These are phyloP conservation scores for Phyllosticta citribraziliensis DNA, from an alignment of 2,329 filamentous ascomycete species.

Conservation along the genomic window DNA sequence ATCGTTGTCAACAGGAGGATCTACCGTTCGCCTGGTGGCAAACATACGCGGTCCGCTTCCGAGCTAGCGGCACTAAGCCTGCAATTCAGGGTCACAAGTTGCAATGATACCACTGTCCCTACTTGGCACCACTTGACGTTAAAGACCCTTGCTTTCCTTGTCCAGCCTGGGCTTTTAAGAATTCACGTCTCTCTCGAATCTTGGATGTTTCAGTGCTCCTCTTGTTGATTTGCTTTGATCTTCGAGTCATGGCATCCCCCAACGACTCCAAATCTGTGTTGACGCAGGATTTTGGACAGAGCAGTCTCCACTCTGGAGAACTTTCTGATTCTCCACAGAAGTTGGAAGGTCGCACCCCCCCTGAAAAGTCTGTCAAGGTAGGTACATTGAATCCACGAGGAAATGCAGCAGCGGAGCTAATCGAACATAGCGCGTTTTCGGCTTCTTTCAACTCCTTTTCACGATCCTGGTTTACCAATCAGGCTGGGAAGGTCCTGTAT, in stretches of 20 bases:
- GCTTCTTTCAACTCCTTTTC: conserved; percentile 1
- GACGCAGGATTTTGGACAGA: neutral
- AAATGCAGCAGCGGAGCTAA: neutral
- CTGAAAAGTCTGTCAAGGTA: neutral
- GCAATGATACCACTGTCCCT: neutral
- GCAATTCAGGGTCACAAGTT: neutral
- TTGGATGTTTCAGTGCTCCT: neutral
- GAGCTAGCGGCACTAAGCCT: neutral
- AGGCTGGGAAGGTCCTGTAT: neutral
- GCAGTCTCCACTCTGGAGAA: neutral
- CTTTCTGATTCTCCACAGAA: neutral
- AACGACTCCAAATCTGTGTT: neutral
- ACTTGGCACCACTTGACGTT: neutral
- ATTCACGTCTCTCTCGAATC: neutral
- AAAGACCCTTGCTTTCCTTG: neutral
- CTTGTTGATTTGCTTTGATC: neutral
- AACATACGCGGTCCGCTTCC: neutral
- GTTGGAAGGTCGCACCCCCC: neutral
- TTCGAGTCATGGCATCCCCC: neutral
- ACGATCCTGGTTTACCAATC: neutral
- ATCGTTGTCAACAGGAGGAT: neutral
- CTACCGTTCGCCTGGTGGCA: neutral
- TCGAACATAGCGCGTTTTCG: neutral
- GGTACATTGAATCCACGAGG: neutral
- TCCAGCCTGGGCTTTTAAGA: neutral